Evolutionary conservation across 2,329 filamentous ascomycete species (phyloP), one percentile per base, ranked within the genome.

Genomic region (Dactylella cylindrospora): DNA sequence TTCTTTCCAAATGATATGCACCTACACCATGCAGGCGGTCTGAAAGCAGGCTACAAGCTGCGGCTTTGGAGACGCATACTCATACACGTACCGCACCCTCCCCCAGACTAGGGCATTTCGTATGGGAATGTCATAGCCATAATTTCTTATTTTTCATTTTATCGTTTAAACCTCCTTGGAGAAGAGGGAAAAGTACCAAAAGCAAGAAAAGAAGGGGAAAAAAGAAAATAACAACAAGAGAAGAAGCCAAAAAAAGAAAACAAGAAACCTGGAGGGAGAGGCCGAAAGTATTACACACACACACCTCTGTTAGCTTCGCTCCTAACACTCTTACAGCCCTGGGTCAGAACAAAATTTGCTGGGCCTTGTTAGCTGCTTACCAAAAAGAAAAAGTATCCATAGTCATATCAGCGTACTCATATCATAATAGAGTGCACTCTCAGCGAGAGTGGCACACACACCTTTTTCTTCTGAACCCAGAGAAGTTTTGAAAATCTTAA

Each of bases 31-130:
- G 54, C 54, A 61, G 45, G 46, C 55, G 36, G 45, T 29, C 44
- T 46, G 33, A 35, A 32, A 57, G 55, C 47, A 61, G 49, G 49
- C 57, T 54, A 53, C 57, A 54, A 53, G 57, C 57, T 62, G 57
- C 57, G 57, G 57, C 57, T 62, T 62, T 62, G 57, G 57, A 62
- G 57, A 62, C 57, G 57, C 57, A 49, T 62, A 54, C 57, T 62
- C 57, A 62, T 49, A 52, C 47, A 62, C 49, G 49, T 53, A 62
- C 40, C 43, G 43, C n/a, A n/a, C n/a, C n/a, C n/a, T 47, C 49
- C 49, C 57, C 49, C 46, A 62, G 47, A 62, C 55, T 36, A 45
- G 47, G 47, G 40, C 41, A 49, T 41, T 53, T 61, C 40, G 32
- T 38, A 32, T n/a, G 25, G 53, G 51, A 60, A 54, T 62, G 57